These are phyloP conservation scores for Escovopsis sp. DNA, from an alignment of 2,329 filamentous ascomycete species.

Conservation along the genomic window DNA sequence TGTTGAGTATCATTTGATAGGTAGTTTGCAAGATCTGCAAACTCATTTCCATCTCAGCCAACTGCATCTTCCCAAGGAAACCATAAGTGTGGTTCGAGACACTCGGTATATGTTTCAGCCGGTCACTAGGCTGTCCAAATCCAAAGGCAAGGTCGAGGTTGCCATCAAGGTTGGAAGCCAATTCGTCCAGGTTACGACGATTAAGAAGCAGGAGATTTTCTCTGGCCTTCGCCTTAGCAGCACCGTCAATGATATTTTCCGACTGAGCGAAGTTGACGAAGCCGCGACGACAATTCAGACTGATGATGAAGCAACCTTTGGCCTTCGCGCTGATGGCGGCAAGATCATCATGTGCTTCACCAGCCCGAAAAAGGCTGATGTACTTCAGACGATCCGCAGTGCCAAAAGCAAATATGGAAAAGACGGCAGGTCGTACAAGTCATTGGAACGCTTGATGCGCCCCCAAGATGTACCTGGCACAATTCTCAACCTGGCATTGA, in stretches of 20 bases:
- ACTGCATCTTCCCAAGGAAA: slow-evolving; percentile 54
- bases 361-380: slow-evolving; percentile 47
- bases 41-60: slow-evolving; percentile 52
- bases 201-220: slow-evolving; percentile 53
- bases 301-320: slow-evolving; percentile 54
- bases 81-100: slow-evolving; percentile 52
- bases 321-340: slow-evolving; percentile 51
- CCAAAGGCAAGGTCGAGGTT: slow-evolving; percentile 56
- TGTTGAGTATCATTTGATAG: slow-evolving; percentile 50
- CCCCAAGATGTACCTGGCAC: slow-evolving; percentile 59
- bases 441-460: slow-evolving; percentile 49
- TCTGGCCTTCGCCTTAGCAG: slow-evolving; percentile 46
- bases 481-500: slow-evolving; percentile 50
- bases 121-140: slow-evolving; percentile 50
- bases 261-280: slow-evolving; percentile 52
- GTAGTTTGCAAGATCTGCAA: slow-evolving; percentile 51
- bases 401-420: slow-evolving; percentile 52
- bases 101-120: slow-evolving; percentile 51
- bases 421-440: slow-evolving; percentile 44
- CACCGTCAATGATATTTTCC: slow-evolving; percentile 56
- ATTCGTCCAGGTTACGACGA: slow-evolving; percentile 55
- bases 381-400: slow-evolving; percentile 46
- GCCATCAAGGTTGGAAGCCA: slow-evolving; percentile 54
- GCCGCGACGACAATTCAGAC: slow-evolving; percentile 48
- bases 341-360: slow-evolving; percentile 61